Evolutionary conservation across 208 protist species (phyloP).

Genomic region (Entamoeba invadens): DNA sequence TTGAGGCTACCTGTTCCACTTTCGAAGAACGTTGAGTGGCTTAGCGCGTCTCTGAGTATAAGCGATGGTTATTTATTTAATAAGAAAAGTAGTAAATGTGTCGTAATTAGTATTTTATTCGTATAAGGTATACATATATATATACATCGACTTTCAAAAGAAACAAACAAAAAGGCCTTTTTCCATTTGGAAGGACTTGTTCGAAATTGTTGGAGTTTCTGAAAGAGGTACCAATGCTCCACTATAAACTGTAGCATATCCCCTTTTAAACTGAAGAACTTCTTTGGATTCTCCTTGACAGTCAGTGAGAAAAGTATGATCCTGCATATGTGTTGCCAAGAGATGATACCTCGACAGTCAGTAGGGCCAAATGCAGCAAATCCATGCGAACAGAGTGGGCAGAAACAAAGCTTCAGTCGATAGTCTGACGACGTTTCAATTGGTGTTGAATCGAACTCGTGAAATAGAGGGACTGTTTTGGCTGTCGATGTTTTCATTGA

Average conservation of each 20-base stretch:
- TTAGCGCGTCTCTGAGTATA: not conserved
- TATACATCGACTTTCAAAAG: too few relatives aligned
- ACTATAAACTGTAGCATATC: not conserved
- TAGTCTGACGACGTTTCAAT: not conserved
- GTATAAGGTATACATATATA: too few relatives aligned
- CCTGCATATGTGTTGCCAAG: not conserved
- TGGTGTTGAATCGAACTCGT: not conserved
- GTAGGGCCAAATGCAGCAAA: not conserved
- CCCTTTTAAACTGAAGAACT: not conserved
- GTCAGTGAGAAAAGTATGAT: not conserved
- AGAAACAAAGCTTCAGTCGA: not conserved
- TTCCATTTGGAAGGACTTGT: not conserved
- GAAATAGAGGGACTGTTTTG: not conserved
- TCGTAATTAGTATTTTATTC: too few relatives aligned
- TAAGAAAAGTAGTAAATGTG: too few relatives aligned
- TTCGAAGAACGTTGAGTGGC: not conserved
- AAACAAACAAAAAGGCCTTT: not conserved
- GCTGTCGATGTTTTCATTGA: not conserved
- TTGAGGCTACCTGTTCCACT: not conserved
- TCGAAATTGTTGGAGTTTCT: not conserved
- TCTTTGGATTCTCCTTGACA: not conserved
- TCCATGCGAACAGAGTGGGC: not conserved
- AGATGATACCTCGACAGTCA: not conserved
- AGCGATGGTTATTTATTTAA: too few relatives aligned
- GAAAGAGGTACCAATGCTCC: not conserved